Evolutionary conservation across 176 grass and related monocot species (phyloP).

Genomic region (Carex parvula): DNA sequence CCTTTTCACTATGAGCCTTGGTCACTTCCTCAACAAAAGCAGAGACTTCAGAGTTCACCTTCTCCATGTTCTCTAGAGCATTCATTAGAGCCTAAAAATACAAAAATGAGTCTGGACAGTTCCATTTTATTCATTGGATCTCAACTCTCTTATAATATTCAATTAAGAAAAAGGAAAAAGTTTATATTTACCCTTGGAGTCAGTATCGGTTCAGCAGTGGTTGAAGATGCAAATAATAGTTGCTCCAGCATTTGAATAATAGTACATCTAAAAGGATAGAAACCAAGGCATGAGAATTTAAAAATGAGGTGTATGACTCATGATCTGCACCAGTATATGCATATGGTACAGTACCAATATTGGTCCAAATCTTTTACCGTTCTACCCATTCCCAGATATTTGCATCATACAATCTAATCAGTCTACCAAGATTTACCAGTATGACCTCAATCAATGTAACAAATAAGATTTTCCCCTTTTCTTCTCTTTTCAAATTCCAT

Average conservation of each 20-base stretch:
- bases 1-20: conserved; percentile 86
- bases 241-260: conserved; percentile 94
- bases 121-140: not conserved
- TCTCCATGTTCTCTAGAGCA: conserved; percentile 96
- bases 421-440: not conserved
- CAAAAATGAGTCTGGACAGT: not conserved
- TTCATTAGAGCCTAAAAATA: conserved; percentile 76
- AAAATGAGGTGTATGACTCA: not conserved
- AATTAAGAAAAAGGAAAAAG: conserved; percentile 21
- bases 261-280: conserved; percentile 61
- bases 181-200: conserved; percentile 69
- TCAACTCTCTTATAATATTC: not conserved
- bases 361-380: not conserved
- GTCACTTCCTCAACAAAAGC: conserved; percentile 96
- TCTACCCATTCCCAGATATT: not conserved
- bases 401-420: not conserved
- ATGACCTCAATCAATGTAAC: not conserved
- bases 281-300: conserved; percentile 8
- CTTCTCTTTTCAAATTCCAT: not conserved
- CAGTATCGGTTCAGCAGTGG: conserved; percentile 90
- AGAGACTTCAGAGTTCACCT: conserved; percentile 80
- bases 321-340: not conserved
- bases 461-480: not conserved
- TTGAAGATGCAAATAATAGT: conserved; percentile 82
- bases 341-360: conserved; percentile 7